Conservation (phyloP, 2,329 filamentous ascomycete species). For the Talaromyces sp. region DNA sequence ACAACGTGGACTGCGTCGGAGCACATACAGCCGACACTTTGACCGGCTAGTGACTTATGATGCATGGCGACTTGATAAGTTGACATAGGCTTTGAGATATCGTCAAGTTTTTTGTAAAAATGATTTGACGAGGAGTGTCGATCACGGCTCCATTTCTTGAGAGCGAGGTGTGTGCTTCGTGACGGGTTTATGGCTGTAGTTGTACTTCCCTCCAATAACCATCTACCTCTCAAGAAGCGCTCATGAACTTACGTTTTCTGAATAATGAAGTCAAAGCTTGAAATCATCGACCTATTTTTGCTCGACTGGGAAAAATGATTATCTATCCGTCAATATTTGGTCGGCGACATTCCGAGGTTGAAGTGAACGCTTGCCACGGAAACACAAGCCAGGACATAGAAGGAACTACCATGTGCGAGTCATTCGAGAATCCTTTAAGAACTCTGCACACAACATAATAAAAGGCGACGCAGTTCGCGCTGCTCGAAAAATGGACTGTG, state of each 20-base stretch:
- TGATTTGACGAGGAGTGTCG: background rate
- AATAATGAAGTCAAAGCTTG: background rate
- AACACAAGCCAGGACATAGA: too few species aligned
- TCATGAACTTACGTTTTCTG: background rate
- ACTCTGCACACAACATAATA: too few species aligned
- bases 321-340: too few species aligned
- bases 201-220: background rate
- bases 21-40: slow-evolving; percentile 2
- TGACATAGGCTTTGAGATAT: background rate
- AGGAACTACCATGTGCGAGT: too few species aligned
- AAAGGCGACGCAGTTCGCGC: too few species aligned
- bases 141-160: background rate
- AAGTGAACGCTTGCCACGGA: too few species aligned
- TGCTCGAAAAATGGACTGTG: background rate
- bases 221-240: background rate
- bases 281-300: too few species aligned
- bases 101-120: background rate
- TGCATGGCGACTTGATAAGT: background rate
- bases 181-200: background rate
- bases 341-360: too few species aligned
- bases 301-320: too few species aligned
- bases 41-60: background rate
- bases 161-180: too few species aligned
- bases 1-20: background rate
- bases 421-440: too few species aligned